Evolutionary conservation across 2,329 filamentous ascomycete species (phyloP).

Genomic region (Colletotrichum tofieldiae): DNA sequence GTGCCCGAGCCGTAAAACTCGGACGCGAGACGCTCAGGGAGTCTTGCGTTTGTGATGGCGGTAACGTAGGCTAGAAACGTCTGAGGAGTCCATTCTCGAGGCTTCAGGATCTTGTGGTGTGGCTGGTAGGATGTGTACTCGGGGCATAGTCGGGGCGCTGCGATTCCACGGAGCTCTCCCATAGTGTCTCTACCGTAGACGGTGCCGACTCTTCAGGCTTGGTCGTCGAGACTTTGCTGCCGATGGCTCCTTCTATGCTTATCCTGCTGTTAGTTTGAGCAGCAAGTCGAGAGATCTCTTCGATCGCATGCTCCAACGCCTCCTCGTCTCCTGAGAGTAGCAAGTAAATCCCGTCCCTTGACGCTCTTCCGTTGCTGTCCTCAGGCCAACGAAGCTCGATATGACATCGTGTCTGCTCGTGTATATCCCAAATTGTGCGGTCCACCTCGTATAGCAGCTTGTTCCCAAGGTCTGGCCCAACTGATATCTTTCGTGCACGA

Average conservation of each 20-base stretch:
- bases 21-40: conserved; percentile 52
- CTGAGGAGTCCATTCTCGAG: conserved; percentile 58
- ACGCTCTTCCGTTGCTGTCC: neutral
- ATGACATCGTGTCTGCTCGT: conserved; percentile 47
- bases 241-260: conserved; percentile 13
- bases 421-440: conserved; percentile 49
- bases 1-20: conserved; percentile 53
- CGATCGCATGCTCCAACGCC: conserved; percentile 30
- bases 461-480: conserved; percentile 43
- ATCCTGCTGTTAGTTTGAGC: neutral
- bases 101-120: conserved; percentile 58
- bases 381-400: conserved; percentile 42
- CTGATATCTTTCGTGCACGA: conserved; percentile 47
- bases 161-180: conserved; percentile 15
- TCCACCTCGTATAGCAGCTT: conserved; percentile 44
- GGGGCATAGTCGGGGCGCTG: conserved; percentile 22
- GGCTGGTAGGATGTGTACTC: conserved; percentile 23
- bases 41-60: conserved; percentile 56
- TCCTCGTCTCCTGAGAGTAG: conserved; percentile 38
- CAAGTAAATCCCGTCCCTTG: neutral
- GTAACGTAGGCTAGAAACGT: conserved; percentile 61
- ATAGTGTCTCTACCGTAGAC: conserved; percentile 1
- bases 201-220: neutral
- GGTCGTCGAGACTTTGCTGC: conserved; percentile 4
- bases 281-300: conserved; percentile 29